These are phyloP conservation scores for Isoetes taiwanensis DNA, from an alignment of 75 land plant genomes.

Conservation along the genomic window DNA sequence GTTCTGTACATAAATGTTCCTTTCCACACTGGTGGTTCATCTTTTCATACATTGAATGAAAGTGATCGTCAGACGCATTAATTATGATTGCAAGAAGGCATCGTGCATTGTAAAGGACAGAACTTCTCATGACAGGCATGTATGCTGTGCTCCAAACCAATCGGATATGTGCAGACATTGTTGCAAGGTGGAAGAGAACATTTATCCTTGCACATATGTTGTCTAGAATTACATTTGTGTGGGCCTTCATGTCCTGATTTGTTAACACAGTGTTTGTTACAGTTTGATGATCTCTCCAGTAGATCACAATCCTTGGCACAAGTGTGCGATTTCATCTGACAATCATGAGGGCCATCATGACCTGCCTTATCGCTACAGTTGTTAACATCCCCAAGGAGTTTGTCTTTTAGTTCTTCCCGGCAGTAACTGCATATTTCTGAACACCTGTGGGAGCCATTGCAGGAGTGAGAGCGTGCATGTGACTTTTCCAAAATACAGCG, in stretches of 20 bases:
- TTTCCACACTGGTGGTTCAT: conserved; percentile 1
- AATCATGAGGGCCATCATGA: conserved; percentile 20
- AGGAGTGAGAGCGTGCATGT: conserved; percentile 19
- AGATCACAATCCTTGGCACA: conserved; percentile 10
- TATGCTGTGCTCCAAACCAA: conserved; percentile 12
- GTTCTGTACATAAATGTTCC: conserved; percentile 13
- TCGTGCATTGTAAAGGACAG: conserved; percentile 13
- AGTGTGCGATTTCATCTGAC: conserved; percentile 9
- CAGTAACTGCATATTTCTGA: conserved; percentile 17
- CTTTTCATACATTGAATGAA: conserved; percentile 1
- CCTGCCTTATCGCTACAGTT: conserved; percentile 19
- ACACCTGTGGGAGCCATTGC: conserved; percentile 17
- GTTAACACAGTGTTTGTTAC: conserved; percentile 14
- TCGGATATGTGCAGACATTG: conserved; percentile 12
- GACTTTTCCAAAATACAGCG: conserved; percentile 14
- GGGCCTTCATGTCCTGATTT: conserved; percentile 11
- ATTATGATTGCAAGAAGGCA: conserved; percentile 12
- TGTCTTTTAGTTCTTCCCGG: not conserved
- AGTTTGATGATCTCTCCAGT: conserved; percentile 14
- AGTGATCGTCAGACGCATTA: conserved; percentile 14
- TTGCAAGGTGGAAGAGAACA: conserved; percentile 18
- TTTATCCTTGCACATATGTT: conserved; percentile 17
- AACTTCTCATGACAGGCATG: conserved; percentile 18
- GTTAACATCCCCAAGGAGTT: not conserved
- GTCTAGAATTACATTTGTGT: conserved; percentile 22